A percentile compares a stretch with the other conserved stretches of the same genome.
Evolutionary conservation across 2,329 filamentous ascomycete genomes (phyloP).

Genomic region (Clonostachys rhizophaga): DNA sequence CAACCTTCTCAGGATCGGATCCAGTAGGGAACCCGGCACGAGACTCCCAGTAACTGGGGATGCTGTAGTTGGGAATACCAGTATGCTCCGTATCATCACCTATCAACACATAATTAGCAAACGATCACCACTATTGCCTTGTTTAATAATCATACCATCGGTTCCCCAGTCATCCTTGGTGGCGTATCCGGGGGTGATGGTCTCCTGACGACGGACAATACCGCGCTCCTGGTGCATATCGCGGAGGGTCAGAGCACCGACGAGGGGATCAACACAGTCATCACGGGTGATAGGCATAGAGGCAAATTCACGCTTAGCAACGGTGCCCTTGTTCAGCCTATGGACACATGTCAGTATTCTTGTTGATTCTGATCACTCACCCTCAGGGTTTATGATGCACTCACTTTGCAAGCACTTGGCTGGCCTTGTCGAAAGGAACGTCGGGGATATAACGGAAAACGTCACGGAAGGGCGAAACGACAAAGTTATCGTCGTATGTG

Average conservation of each 20-base stretch:
- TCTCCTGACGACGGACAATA: conserved; percentile 42
- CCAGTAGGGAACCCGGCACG: conserved; percentile 40
- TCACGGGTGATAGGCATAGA: conserved; percentile 30
- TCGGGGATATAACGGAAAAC: conserved; percentile 47
- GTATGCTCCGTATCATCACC: conserved; percentile 52
- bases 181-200: conserved; percentile 42
- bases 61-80: conserved; percentile 35
- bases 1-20: conserved; percentile 34
- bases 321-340: conserved; percentile 35
- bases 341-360: not conserved
- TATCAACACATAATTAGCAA: not conserved
- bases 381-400: not conserved
- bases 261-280: conserved; percentile 40
- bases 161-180: conserved; percentile 53
- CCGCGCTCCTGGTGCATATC: conserved; percentile 20
- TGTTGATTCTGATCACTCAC: not conserved
- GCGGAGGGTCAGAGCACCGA: conserved; percentile 12
- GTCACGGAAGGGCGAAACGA: conserved; percentile 50
- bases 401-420: conserved; percentile 19
- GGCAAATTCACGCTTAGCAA: conserved; percentile 26
- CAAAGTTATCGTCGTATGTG: conserved; percentile 46
- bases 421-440: conserved; percentile 41
- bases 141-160: conserved; percentile 18
- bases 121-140: not conserved
- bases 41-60: conserved; percentile 45